phyloP scores from a whole-genome alignment of 2,329 filamentous ascomycete species.

The Huntiella decipiens region DNA sequence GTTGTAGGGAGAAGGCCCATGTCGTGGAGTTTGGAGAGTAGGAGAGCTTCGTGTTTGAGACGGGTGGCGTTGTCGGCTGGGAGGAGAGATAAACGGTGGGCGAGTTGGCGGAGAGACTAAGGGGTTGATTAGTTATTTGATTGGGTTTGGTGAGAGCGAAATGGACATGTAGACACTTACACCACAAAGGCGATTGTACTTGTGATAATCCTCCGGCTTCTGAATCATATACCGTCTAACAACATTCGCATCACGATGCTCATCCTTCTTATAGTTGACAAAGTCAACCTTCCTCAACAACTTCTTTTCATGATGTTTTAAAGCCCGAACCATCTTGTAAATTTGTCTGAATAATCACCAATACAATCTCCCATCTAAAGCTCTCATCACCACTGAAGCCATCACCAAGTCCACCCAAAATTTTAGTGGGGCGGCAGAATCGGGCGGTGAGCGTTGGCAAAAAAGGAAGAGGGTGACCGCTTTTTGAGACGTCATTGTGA shows the following conservation, averaged over 20 bases:
- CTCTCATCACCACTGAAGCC: not conserved
- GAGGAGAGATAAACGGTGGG: conserved; percentile 69
- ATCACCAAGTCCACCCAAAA: conserved; percentile 2
- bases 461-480: not conserved
- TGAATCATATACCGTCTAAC: conserved; percentile 79
- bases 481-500: not conserved
- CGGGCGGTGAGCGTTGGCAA: not conserved
- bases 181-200: conserved; percentile 48
- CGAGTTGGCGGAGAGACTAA: conserved; percentile 70
- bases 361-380: not conserved
- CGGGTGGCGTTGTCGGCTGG: conserved; percentile 62
- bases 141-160: not conserved
- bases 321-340: conserved; percentile 67
- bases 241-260: conserved; percentile 65
- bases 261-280: conserved; percentile 78
- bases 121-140: conserved; percentile 2
- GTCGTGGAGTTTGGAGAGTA: conserved; percentile 81
- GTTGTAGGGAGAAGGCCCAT: conserved; percentile 69
- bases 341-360: not conserved
- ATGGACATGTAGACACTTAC: conserved; percentile 22
- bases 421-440: conserved; percentile 12
- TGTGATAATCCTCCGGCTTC: conserved; percentile 68
- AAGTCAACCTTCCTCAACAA: conserved; percentile 88
- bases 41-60: conserved; percentile 64
- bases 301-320: conserved; percentile 95